Base-by-base conservation (phyloP, 2,329 filamentous ascomycete genomes). In the Botrytis squamosa region DNA sequence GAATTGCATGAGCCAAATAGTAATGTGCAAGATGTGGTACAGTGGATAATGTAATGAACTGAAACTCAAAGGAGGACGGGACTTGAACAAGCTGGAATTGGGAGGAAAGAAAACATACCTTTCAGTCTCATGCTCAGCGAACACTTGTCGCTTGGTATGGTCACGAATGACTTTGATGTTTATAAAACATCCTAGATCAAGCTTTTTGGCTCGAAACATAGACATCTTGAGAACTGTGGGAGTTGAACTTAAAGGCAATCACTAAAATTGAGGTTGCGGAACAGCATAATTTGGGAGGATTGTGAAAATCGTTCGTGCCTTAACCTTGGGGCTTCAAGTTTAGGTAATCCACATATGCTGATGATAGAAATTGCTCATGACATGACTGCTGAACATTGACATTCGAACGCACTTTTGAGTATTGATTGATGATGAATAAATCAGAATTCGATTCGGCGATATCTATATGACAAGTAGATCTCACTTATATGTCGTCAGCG, bases 61-160 rank as follows among this genome's bases (percentile, higher is more conserved):
- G 14, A 57, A 57, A 33, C 29, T 22, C 42, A 40, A 5, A 33
- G n/a, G 46, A 33, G 20, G 18, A 18, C n/a, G 25, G 40, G 18
- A 33, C 16, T 67, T 40, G 33, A 66, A 46, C 12, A 46, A 44
- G 16, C 22, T n/a, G 33, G 46, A 36, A 18, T 46, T 33, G 18
- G 18, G 64, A n/a, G 59, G 29, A 29, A 38, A 38, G 69, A 33
- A 20, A 44, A 29, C 76, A 55, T 79, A 81, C 95, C 95, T 92
- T 85, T 98, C 92, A 7, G 94, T 90, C 85, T 99, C 96, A 81
- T 92, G 86, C 82, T 94, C 87, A 81, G 92, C 92, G 81, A 95
- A 98, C 74, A 94, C 93, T 85, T 97, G 95, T 80, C 96, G 92
- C 89, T 98, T 99, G 72, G 94, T 95, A 85, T 98, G 94, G 84